These are phyloP conservation scores for Paecilomyces variotii DNA, from an alignment of 2,329 filamentous ascomycete species.

Conservation along the genomic window DNA sequence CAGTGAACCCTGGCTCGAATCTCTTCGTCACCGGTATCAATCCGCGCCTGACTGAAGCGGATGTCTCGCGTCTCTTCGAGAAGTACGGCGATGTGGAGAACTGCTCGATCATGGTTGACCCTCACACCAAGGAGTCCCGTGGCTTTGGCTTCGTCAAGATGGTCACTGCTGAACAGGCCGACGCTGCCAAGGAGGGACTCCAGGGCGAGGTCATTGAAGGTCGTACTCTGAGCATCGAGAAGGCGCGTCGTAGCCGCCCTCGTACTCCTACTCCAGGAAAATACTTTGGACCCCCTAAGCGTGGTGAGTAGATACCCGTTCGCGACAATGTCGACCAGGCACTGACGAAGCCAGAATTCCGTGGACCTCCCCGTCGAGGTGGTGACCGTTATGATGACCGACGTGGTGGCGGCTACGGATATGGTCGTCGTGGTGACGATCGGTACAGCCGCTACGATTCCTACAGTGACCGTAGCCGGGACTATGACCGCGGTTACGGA, in stretches of 20 bases:
- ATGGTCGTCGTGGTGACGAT: slow-evolving; percentile 38
- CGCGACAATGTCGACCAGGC: background rate
- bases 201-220: slow-evolving; percentile 94
- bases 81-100: slow-evolving; percentile 99
- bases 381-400: slow-evolving; percentile 46
- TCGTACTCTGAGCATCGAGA: slow-evolving; percentile 95
- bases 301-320: slow-evolving; percentile 55
- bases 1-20: slow-evolving; percentile 90
- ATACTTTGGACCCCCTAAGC: slow-evolving; percentile 97
- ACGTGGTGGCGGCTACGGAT: slow-evolving; percentile 43
- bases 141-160: slow-evolving; percentile 99
- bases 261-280: slow-evolving; percentile 96
- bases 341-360: slow-evolving; percentile 20
- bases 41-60: slow-evolving; percentile 78
- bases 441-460: slow-evolving; percentile 41
- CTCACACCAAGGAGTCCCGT: slow-evolving; percentile 95
- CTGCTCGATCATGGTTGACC: slow-evolving; percentile 99
- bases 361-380: slow-evolving; percentile 39
- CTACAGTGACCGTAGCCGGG: slow-evolving; percentile 40
- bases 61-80: slow-evolving; percentile 91
- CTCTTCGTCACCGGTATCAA: slow-evolving; percentile 98
- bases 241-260: slow-evolving; percentile 88
- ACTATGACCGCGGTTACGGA: slow-evolving; percentile 41
- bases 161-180: slow-evolving; percentile 87
- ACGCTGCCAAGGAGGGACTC: slow-evolving; percentile 91